Evolutionary conservation across 108 stramenopile genomes (phyloP), one percentile per base, ranked within the genome.

Genomic region (Fragilariopsis cylindrus): DNA sequence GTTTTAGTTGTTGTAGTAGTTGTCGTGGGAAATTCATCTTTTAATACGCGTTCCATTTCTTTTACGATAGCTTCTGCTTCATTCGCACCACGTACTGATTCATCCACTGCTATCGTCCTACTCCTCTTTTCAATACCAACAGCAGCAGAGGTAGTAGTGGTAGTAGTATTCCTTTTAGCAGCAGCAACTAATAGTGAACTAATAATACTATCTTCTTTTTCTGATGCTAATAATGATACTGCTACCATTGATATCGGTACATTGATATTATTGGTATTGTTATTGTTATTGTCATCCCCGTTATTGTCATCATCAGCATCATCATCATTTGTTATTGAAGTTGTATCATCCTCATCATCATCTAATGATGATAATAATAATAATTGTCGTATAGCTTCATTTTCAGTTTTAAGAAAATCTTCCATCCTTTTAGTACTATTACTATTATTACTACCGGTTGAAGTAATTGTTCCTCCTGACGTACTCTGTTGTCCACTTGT

Each of bases 401-500:
- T 85, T 68, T 85, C 84, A 15, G 73, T 85, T 48, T 75, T 76
- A 41, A 85, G 73, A 53, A 85, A 85, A 3, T 71, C 68, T n/a
- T 58, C 53, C 55, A 80, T 50, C 50, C 75, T 60, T 60, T 49
- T 58, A 0, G 71, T 76, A 8, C 77, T 40, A 16, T 67, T 60
- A 16, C 72, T 73, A 43, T 72, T 68, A 3, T 11, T 13, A 41
- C 62, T n/a, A n/a, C 43, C 62, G n/a, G 62, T n/a, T 40, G 58
- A 21, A 5, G 0, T 12, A 40, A 7, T 21, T 12, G 8, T 60
- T 5, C 21, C 19, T 21, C 39, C 4, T 60, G 19, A 6, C 16
- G n/a, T n/a, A 4, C 13, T 44, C 13, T n/a, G 6, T 41, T 5
- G 9, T 63, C 5, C 43, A 30, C 57, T 3, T 68, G 63, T 69